Evolutionary conservation across 2,329 filamentous ascomycete genomes (phyloP).

Genomic region (Paecilomyces niveus): DNA sequence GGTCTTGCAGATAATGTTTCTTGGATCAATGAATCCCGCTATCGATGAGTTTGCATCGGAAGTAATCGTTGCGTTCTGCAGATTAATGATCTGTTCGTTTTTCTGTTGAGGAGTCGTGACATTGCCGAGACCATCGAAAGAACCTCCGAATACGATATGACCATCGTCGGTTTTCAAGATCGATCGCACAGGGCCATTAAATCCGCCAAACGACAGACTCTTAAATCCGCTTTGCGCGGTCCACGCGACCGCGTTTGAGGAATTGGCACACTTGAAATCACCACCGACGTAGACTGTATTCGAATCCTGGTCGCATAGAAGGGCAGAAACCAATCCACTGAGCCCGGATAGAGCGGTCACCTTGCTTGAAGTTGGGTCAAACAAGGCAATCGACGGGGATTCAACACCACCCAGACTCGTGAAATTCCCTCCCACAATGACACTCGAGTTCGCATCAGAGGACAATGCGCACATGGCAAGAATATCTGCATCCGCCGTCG

Average conservation of each 20-base stretch:
- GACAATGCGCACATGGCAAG: slow-evolving; percentile 79
- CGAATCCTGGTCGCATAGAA: slow-evolving; percentile 72
- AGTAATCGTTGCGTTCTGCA: slow-evolving; percentile 69
- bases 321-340: slow-evolving; percentile 70
- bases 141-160: slow-evolving; percentile 85
- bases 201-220: slow-evolving; percentile 82
- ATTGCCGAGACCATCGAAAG: slow-evolving; percentile 83
- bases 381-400: slow-evolving; percentile 72
- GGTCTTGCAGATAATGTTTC: slow-evolving; percentile 75
- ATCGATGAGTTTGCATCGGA: slow-evolving; percentile 54
- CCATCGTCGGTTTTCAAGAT: slow-evolving; percentile 74
- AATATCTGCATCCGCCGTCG: slow-evolving; percentile 75
- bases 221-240: slow-evolving; percentile 60
- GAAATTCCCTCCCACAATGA: slow-evolving; percentile 87
- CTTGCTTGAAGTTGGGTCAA: slow-evolving; percentile 63
- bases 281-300: slow-evolving; percentile 88
- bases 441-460: slow-evolving; percentile 62
- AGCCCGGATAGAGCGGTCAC: slow-evolving; percentile 74
- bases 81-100: slow-evolving; percentile 72
- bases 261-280: slow-evolving; percentile 70
- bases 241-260: slow-evolving; percentile 87
- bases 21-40: slow-evolving; percentile 65
- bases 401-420: slow-evolving; percentile 74
- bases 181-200: slow-evolving; percentile 84
- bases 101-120: slow-evolving; percentile 49